These are phyloP conservation scores for Pythium brachiatum DNA, from an alignment of 352 stramenopile species.

Conservation along the genomic window DNA sequence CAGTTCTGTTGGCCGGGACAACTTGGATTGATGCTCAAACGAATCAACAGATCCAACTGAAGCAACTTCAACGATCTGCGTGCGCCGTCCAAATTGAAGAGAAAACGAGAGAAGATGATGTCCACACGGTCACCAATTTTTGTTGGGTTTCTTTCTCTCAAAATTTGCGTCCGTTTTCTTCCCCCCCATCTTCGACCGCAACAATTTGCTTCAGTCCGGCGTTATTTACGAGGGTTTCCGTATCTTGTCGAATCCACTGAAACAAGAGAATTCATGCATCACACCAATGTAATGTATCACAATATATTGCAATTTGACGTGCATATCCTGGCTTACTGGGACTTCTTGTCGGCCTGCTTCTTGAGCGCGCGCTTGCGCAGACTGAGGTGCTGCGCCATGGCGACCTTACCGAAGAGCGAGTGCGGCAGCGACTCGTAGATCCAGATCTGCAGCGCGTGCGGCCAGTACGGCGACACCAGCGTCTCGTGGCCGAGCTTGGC, in stretches of 20 bases:
- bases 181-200: background rate
- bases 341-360: slow-evolving; percentile 87
- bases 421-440: slow-evolving; percentile 88
- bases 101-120: background rate
- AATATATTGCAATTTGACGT: no score
- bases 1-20: no score
- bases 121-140: background rate
- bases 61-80: slow-evolving; percentile 4
- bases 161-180: slow-evolving; percentile 1
- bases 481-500: slow-evolving; percentile 92
- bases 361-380: slow-evolving; percentile 85
- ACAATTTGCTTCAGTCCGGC: background rate
- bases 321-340: slow-evolving; percentile 60
- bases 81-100: slow-evolving; percentile 1
- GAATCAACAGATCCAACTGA: background rate
- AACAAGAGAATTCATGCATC: background rate
- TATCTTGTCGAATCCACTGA: background rate
- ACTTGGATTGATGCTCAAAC: background rate
- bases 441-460: slow-evolving; percentile 96
- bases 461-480: slow-evolving; percentile 93
- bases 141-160: background rate
- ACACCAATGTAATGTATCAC: background rate
- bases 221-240: no score
- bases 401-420: slow-evolving; percentile 81
- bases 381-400: slow-evolving; percentile 75